Evolutionary conservation across 78 protist genomes (phyloP).

Genomic region (Blattamonas nauphoetae): DNA sequence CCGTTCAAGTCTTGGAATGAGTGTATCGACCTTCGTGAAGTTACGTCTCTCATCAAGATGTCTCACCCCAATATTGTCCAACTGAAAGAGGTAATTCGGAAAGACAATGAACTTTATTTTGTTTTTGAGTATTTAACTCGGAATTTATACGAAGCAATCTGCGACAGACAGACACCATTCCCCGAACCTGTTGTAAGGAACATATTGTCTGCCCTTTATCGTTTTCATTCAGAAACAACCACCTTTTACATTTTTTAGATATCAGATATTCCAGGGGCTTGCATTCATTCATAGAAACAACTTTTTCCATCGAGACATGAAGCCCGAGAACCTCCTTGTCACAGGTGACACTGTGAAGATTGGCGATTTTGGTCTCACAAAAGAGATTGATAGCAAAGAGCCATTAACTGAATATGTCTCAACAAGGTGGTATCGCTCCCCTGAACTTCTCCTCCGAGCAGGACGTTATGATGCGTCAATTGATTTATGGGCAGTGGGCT

Average conservation of each 20-base stretch:
- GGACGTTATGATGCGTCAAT: conserved; percentile 53
- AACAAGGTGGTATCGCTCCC: conserved; percentile 88
- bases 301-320: conserved; percentile 87
- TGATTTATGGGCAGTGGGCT: conserved; percentile 80
- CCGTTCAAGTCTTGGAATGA: conserved; percentile 79
- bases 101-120: conserved; percentile 71
- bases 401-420: conserved; percentile 92
- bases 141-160: conserved; percentile 46
- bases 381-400: conserved; percentile 78
- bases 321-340: conserved; percentile 71
- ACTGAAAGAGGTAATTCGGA: conserved; percentile 84
- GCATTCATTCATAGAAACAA: conserved; percentile 72
- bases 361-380: conserved; percentile 94
- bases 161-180: conserved; percentile 49
- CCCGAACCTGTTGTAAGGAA: conserved; percentile 53
- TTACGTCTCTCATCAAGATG: conserved; percentile 49
- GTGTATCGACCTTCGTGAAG: conserved; percentile 73
- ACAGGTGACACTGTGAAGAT: conserved; percentile 57
- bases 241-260: too few relatives aligned
- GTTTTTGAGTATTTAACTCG: conserved; percentile 84
- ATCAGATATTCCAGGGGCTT: conserved; percentile 76
- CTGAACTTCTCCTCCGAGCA: conserved; percentile 62
- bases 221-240: background rate
- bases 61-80: conserved; percentile 85
- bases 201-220: conserved; percentile 43